A percentile compares a stretch with the other conserved stretches of the same genome.
These are phyloP conservation scores for Ogataea ramenticola DNA, from an alignment of 805 yeast genomes.

Conservation along the genomic window DNA sequence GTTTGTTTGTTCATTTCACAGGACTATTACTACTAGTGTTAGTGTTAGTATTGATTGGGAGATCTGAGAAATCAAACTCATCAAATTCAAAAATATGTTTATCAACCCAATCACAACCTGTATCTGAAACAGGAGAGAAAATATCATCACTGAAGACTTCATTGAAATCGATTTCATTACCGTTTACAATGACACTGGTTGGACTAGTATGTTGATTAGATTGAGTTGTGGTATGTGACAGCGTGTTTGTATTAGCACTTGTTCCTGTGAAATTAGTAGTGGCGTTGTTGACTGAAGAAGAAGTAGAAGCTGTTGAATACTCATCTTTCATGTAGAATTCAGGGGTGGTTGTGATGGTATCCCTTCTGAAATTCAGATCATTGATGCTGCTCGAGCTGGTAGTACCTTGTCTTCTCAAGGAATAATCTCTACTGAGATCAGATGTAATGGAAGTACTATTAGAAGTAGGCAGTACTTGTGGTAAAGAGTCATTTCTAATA, in stretches of 20 bases:
- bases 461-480: too few species aligned
- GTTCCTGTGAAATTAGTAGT: too few species aligned
- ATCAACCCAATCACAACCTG: constrained; percentile 56
- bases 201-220: too few species aligned
- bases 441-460: background rate
- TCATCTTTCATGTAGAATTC: too few species aligned
- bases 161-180: constrained; percentile 19
- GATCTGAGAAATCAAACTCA: constrained; percentile 14
- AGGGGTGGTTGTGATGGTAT: too few species aligned
- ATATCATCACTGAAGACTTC: constrained; percentile 13
- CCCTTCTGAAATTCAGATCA: background rate
- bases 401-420: background rate
- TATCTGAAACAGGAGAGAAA: constrained; percentile 30
- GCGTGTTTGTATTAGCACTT: too few species aligned
- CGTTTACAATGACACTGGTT: background rate
- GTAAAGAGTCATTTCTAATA: too few species aligned
- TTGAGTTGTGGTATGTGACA: background rate
- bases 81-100: constrained; percentile 35
- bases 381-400: background rate
- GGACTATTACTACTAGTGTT: too few species aligned
- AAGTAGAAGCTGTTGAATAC: too few species aligned
- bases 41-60: background rate
- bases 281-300: too few species aligned
- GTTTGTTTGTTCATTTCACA: too few species aligned
- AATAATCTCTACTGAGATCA: background rate